phyloP scores from a whole-genome alignment of 139 green algal genomes.

The Mychonastes homosphaera region DNA sequence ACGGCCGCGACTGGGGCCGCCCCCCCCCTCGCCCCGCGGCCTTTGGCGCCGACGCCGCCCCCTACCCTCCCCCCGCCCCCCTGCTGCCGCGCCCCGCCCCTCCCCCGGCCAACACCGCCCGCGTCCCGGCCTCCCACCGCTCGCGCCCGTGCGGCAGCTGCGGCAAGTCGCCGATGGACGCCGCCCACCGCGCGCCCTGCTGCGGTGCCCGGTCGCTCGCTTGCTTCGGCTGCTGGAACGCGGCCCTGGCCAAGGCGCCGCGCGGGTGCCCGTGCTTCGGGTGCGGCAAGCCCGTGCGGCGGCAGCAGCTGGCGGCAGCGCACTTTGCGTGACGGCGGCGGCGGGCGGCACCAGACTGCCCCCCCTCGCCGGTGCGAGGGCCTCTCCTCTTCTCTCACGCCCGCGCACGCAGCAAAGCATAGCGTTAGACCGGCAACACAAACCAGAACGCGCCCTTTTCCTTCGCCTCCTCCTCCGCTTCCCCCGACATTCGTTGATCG shows the following conservation, averaged over 20 bases:
- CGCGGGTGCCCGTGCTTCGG: constrained; percentile 26
- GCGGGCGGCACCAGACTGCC: no score
- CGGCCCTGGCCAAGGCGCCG: constrained; percentile 28
- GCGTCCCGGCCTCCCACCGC: not conserved
- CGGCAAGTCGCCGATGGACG: constrained; percentile 27
- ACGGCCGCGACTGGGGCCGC: not conserved
- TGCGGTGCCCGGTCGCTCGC: constrained; percentile 41
- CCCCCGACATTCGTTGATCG: no score
- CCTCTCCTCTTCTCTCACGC: no score
- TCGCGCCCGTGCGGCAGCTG: constrained; percentile 27
- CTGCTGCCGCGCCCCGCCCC: not conserved
- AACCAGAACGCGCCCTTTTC: no score
- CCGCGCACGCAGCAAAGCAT: no score
- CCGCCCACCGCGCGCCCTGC: constrained; percentile 38
- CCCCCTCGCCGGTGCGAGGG: no score
- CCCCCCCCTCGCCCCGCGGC: not conserved
- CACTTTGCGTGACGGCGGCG: constrained; percentile 17
- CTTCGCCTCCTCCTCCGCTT: no score
- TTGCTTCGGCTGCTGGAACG: constrained; percentile 57
- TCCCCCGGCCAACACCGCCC: not conserved
- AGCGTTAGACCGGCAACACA: no score
- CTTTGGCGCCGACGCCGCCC: not conserved
- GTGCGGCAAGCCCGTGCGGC: constrained; percentile 27
- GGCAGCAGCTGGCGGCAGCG: constrained; percentile 27
- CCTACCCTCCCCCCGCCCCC: not conserved